Evolutionary conservation across 371 early-diverging fungal species (phyloP).

Genomic region (Mucor velutinosus): DNA sequence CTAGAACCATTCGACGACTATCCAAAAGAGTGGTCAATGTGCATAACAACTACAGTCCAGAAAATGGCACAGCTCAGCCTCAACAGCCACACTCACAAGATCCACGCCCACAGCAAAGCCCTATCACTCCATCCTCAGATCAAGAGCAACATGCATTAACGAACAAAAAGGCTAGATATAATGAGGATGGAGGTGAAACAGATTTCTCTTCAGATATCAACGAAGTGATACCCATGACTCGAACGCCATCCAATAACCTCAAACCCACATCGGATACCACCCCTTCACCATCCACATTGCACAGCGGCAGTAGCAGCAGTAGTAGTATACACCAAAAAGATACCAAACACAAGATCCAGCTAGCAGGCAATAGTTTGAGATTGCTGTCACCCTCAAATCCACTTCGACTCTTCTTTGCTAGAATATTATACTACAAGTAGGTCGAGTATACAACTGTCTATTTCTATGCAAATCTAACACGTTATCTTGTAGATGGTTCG

Average conservation of each 20-base stretch:
- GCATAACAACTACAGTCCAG: conserved; percentile 22
- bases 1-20: conserved; percentile 25
- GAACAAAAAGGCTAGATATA: not conserved
- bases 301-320: not conserved
- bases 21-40: conserved; percentile 38
- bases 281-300: not conserved
- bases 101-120: not conserved
- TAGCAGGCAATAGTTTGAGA: conserved; percentile 33
- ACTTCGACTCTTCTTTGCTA: conserved; percentile 27
- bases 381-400: conserved; percentile 32
- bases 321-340: conserved; percentile 10
- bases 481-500: conserved; percentile 51
- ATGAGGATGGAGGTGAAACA: conserved; percentile 5
- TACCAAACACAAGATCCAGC: conserved; percentile 6
- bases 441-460: not conserved
- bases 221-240: conserved; percentile 32
- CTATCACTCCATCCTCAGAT: not conserved
- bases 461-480: not conserved
- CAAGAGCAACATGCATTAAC: not conserved
- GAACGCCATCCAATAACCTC: conserved; percentile 10
- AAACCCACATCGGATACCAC: not conserved
- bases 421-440: conserved; percentile 38
- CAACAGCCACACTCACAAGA: not conserved
- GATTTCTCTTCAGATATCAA: conserved; percentile 12
- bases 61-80: not conserved